Conservation (phyloP, 2,329 filamentous ascomycete species). For the Penicillium rolfsii region DNA sequence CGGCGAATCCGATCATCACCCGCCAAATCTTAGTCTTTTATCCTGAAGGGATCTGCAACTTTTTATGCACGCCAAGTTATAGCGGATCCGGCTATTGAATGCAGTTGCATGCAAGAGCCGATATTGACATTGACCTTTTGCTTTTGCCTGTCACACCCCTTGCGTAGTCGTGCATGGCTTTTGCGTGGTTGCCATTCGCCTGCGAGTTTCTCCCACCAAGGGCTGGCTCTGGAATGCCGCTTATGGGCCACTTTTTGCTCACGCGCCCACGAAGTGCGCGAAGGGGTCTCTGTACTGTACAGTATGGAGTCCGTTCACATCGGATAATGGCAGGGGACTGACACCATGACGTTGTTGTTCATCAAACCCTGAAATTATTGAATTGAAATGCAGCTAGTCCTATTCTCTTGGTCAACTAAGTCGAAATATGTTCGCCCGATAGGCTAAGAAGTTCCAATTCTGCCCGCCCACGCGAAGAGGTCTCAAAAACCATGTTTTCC, state of each 20-base stretch:
- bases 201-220: background rate
- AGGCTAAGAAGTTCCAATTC: background rate
- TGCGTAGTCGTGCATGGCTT: slow-evolving; percentile 19
- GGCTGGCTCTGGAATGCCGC: background rate
- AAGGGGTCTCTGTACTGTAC: background rate
- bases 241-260: background rate
- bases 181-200: slow-evolving; percentile 16
- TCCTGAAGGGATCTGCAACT: background rate
- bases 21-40: background rate
- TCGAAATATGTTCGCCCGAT: background rate
- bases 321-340: background rate
- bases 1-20: background rate
- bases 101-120: background rate
- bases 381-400: background rate
- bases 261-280: background rate
- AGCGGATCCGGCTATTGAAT: slow-evolving; percentile 10
- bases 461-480: background rate
- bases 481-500: background rate
- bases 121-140: background rate
- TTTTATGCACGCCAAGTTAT: background rate
- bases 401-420: background rate
- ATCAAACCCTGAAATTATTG: background rate
- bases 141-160: slow-evolving; percentile 17
- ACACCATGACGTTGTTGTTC: background rate
- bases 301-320: background rate